Percentiles rank a stretch among this genome's conserved stretches.
phyloP scores from a whole-genome alignment of 2,329 filamentous ascomycete genomes.

The Ceratocystis papillata region DNA sequence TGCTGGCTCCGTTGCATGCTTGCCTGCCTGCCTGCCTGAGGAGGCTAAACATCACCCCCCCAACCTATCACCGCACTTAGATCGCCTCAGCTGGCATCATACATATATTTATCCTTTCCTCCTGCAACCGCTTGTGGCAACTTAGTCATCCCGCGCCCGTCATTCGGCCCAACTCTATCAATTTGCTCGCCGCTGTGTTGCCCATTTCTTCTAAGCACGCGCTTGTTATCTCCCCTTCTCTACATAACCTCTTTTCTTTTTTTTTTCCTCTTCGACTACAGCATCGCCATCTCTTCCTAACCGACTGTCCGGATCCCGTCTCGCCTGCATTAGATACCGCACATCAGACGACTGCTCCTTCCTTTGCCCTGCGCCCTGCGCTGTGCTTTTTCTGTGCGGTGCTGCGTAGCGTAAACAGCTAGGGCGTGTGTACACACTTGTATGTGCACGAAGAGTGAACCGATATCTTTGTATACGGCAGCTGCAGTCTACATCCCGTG shows the following conservation, averaged over 20 bases:
- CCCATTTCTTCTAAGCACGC: too few relatives aligned
- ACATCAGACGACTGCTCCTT: conserved; percentile 11
- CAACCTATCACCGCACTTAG: background rate
- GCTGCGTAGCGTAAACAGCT: background rate
- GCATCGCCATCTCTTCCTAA: background rate
- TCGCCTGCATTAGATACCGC: background rate
- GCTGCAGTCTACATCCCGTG: background rate
- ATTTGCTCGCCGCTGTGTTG: too few relatives aligned
- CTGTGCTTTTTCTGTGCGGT: background rate
- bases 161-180: too few relatives aligned
- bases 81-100: background rate
- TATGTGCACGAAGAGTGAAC: conserved; percentile 6
- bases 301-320: background rate
- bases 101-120: background rate
- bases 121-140: background rate
- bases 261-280: background rate
- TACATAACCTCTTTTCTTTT: background rate
- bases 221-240: too few relatives aligned
- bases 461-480: background rate
- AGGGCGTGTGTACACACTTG: conserved; percentile 1
- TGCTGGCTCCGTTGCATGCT: too few relatives aligned
- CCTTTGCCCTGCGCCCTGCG: conserved; percentile 6
- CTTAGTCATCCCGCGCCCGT: background rate
- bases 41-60: too few relatives aligned
- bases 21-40: too few relatives aligned